Conservation (phyloP, 495 filamentous ascomycete species). For the Aspergillus funiculosus region DNA sequence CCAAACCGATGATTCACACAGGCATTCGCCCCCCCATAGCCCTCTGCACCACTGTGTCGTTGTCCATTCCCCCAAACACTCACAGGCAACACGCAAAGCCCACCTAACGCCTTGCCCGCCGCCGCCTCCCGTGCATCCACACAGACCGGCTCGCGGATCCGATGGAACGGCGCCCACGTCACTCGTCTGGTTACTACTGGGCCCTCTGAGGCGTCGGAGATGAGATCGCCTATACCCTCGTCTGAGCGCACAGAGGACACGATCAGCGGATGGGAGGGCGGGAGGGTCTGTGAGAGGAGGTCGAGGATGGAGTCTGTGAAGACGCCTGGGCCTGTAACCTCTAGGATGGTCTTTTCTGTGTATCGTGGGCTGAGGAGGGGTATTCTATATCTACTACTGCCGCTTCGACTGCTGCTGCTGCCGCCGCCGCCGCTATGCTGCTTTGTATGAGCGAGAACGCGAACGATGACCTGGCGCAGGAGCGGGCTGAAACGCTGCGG, state of each 20-base stretch:
- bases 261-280: slow-evolving; percentile 26
- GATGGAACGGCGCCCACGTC: slow-evolving; percentile 41
- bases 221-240: slow-evolving; percentile 23
- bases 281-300: slow-evolving; percentile 30
- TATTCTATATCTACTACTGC: background rate
- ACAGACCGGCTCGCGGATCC: slow-evolving; percentile 29
- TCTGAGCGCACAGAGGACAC: slow-evolving; percentile 26
- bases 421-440: slow-evolving; percentile 18
- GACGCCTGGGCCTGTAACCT: slow-evolving; percentile 36
- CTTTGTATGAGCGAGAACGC: slow-evolving; percentile 33
- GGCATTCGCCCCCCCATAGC: slow-evolving; percentile 27
- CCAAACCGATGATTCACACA: slow-evolving; percentile 42
- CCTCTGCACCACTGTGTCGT: slow-evolving; percentile 35
- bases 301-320: slow-evolving; percentile 41
- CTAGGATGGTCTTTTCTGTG: slow-evolving; percentile 27
- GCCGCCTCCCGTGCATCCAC: slow-evolving; percentile 24
- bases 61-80: slow-evolving; percentile 45
- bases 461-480: slow-evolving; percentile 31
- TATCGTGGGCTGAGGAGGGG: slow-evolving; percentile 21
- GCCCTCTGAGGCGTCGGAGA: slow-evolving; percentile 7
- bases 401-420: too few relatives aligned
- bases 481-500: slow-evolving; percentile 39
- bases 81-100: slow-evolving; percentile 37
- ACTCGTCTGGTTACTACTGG: slow-evolving; percentile 28
- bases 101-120: slow-evolving; percentile 25